phyloP scores from a whole-genome alignment of 305 asterid species.

The Euphrasia arctica region DNA sequence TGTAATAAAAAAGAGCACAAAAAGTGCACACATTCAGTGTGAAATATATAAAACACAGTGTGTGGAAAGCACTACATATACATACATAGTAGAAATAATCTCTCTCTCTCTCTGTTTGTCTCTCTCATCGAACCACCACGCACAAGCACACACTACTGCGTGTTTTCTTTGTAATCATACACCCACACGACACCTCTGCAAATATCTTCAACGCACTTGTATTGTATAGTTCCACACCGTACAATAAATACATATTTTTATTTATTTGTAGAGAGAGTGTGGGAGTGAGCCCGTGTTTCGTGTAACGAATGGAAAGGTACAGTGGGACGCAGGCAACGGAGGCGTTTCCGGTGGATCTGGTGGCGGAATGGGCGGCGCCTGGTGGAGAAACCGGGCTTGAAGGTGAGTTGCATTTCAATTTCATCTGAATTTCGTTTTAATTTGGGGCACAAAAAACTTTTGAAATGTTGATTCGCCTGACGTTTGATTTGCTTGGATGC shows the following conservation, averaged over 20 bases:
- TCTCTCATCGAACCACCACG: conserved; percentile 28
- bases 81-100: conserved; percentile 26
- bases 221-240: conserved; percentile 25
- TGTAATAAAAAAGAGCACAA: conserved; percentile 24
- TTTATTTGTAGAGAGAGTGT: conserved; percentile 19
- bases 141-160: conserved; percentile 31
- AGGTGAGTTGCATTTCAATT: conserved; percentile 71
- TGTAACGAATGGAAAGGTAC: conserved; percentile 58
- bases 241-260: conserved; percentile 2
- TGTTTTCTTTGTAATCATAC: conserved; percentile 16
- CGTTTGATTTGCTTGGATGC: conserved; percentile 45
- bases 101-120: conserved; percentile 35
- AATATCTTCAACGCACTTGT: conserved; percentile 23
- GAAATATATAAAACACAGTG: conserved; percentile 28
- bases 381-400: conserved; percentile 94
- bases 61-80: conserved; percentile 29
- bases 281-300: conserved; percentile 24
- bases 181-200: conserved; percentile 23
- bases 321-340: conserved; percentile 67
- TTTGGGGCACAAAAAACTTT: conserved; percentile 29
- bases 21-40: conserved; percentile 33
- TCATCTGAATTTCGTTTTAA: conserved; percentile 33
- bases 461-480: conserved; percentile 41
- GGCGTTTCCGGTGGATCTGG: conserved; percentile 75
- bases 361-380: conserved; percentile 83